Conservation (phyloP, 2,329 filamentous ascomycete genomes). For the Epichloe coenophiala region DNA sequence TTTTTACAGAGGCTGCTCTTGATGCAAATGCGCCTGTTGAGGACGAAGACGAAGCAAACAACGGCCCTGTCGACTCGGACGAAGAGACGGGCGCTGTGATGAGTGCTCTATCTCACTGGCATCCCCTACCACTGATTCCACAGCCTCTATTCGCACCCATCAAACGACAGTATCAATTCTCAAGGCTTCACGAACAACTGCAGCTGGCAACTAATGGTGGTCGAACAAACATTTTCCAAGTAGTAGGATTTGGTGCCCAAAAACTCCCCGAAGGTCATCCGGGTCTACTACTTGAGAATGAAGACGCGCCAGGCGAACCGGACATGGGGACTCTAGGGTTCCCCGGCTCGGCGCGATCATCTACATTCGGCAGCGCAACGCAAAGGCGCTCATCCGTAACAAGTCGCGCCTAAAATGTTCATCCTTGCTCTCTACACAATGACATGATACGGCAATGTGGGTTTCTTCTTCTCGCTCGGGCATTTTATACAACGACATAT, state of each 20-base stretch:
- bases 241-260: slow-evolving; percentile 42
- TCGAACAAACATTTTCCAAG: slow-evolving; percentile 51
- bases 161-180: slow-evolving; percentile 48
- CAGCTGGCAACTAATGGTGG: slow-evolving; percentile 54
- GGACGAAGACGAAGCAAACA: slow-evolving; percentile 70
- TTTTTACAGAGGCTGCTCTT: slow-evolving; percentile 64
- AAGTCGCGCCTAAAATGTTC: slow-evolving; percentile 27
- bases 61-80: slow-evolving; percentile 78
- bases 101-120: slow-evolving; percentile 61
- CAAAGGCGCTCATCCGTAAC: slow-evolving; percentile 33
- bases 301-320: slow-evolving; percentile 45
- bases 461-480: background rate
- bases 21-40: slow-evolving; percentile 86
- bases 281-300: slow-evolving; percentile 29
- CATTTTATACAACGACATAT: background rate
- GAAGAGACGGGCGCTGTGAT: slow-evolving; percentile 88
- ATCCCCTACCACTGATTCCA: slow-evolving; percentile 63
- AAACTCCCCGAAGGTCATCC: slow-evolving; percentile 37
- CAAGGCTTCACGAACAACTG: slow-evolving; percentile 51
- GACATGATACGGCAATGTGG: background rate
- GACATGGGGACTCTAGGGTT: slow-evolving; percentile 30
- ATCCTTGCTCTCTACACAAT: background rate
- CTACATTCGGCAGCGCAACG: slow-evolving; percentile 30
- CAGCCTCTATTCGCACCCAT: slow-evolving; percentile 50
- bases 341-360: slow-evolving; percentile 25